A percentile compares a stretch with the other conserved stretches of the same genome.
phyloP scores from a whole-genome alignment of 148 eudicot genomes.

The Chenopodium formosanum region DNA sequence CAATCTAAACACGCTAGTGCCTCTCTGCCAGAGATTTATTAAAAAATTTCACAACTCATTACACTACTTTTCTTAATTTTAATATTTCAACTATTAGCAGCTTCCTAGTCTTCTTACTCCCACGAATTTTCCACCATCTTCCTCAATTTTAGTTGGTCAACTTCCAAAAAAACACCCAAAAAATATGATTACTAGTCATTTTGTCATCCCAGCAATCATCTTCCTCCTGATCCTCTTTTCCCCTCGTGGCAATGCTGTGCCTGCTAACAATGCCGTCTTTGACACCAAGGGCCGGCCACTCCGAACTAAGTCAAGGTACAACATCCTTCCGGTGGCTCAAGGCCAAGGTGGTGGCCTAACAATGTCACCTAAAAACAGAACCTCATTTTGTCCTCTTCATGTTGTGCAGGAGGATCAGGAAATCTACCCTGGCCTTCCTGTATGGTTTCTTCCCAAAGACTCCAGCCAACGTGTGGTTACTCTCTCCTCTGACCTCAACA shows the following conservation, averaged over 20 bases:
- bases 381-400: constrained; percentile 38
- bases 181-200: background rate
- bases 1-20: background rate
- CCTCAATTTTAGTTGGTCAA: background rate
- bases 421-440: constrained; percentile 37
- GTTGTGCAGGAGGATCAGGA: constrained; percentile 38
- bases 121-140: background rate
- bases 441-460: constrained; percentile 34
- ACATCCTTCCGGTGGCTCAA: constrained; percentile 18
- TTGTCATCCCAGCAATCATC: background rate
- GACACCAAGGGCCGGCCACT: constrained; percentile 34
- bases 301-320: constrained; percentile 20
- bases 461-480: constrained; percentile 15
- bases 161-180: background rate
- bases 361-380: constrained; percentile 27
- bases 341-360: constrained; percentile 38
- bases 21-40: too few relatives aligned
- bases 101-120: background rate
- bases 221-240: constrained; percentile 2
- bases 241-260: background rate
- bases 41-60: background rate
- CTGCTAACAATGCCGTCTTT: constrained; percentile 1
- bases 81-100: background rate
- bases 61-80: background rate
- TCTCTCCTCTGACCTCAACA: constrained; percentile 37